Percentiles rank a stretch among this genome's conserved stretches.
These are phyloP conservation scores for Medicago lupulina DNA, from an alignment of 306 rosid genomes.

Conservation along the genomic window DNA sequence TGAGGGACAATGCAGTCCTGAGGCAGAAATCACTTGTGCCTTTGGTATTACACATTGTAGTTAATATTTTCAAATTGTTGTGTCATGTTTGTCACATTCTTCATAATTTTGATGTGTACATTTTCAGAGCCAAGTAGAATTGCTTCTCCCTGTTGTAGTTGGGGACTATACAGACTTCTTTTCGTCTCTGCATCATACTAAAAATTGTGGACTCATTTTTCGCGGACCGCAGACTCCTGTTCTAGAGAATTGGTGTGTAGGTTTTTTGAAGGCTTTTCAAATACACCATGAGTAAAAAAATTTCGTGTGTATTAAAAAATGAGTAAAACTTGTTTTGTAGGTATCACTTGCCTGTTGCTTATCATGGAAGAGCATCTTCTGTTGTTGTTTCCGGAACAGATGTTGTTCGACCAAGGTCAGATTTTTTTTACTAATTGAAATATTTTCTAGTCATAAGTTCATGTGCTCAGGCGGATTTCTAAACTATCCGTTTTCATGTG, in stretches of 20 bases:
- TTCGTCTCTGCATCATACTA: slow-evolving; percentile 77
- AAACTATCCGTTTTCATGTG: background rate
- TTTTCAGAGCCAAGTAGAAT: slow-evolving; percentile 65
- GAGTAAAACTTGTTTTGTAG: slow-evolving; percentile 44
- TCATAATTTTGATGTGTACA: slow-evolving; percentile 32
- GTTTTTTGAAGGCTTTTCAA: slow-evolving; percentile 29
- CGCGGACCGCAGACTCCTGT: slow-evolving; percentile 77
- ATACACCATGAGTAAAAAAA: background rate
- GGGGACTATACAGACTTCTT: slow-evolving; percentile 96
- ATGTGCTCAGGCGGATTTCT: slow-evolving; percentile 3
- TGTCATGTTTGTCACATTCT: slow-evolving; percentile 13
- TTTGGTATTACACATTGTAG: slow-evolving; percentile 56
- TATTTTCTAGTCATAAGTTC: background rate
- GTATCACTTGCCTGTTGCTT: slow-evolving; percentile 93
- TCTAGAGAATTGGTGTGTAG: slow-evolving; percentile 66
- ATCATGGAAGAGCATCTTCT: slow-evolving; percentile 98
- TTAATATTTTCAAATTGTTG: slow-evolving; percentile 13
- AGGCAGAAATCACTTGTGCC: slow-evolving; percentile 76
- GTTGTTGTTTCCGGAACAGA: slow-evolving; percentile 89
- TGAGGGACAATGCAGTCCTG: slow-evolving; percentile 78
- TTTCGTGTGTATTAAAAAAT: slow-evolving; percentile 10
- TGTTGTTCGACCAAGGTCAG: slow-evolving; percentile 83
- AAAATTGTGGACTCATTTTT: slow-evolving; percentile 86
- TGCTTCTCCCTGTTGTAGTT: slow-evolving; percentile 85
- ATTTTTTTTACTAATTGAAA: slow-evolving; percentile 18